Evolutionary conservation across 768 basidiomycete species (phyloP).

Genomic region (Boletus rubescentipes): DNA sequence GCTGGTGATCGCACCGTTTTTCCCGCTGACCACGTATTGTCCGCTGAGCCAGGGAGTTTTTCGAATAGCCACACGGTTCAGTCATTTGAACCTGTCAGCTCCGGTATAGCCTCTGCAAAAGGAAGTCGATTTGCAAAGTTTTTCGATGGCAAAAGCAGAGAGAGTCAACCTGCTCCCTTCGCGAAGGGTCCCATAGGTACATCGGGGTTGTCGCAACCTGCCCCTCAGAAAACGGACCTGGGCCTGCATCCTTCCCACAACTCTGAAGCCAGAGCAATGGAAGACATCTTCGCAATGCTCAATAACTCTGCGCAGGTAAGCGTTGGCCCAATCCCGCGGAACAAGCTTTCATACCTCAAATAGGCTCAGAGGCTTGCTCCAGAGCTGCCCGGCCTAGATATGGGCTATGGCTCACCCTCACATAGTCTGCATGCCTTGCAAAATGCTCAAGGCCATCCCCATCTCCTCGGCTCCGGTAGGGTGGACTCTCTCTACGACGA

Average conservation of each 20-base stretch:
- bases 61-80: constrained; percentile 13
- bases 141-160: constrained; percentile 71
- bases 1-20: constrained; percentile 25
- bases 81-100: constrained; percentile 34
- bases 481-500: constrained; percentile 75
- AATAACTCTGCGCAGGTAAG: constrained; percentile 73
- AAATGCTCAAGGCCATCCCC: constrained; percentile 42
- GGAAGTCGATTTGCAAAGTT: constrained; percentile 88
- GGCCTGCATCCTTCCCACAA: constrained; percentile 38
- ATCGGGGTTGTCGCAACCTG: constrained; percentile 47
- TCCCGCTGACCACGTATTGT: constrained; percentile 20
- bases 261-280: constrained; percentile 62
- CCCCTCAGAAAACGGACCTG: constrained; percentile 46
- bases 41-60: constrained; percentile 19
- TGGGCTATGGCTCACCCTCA: constrained; percentile 23
- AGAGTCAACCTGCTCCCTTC: constrained; percentile 32
- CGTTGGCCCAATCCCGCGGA: background rate
- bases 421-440: constrained; percentile 39
- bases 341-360: constrained; percentile 8
- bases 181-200: constrained; percentile 41
- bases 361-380: constrained; percentile 31
- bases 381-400: constrained; percentile 25
- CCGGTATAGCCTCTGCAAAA: constrained; percentile 54
- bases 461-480: constrained; percentile 43
- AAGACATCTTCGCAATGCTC: constrained; percentile 80